A percentile compares a stretch with the other conserved stretches of the same genome.
These are phyloP conservation scores for Xylaria sp. DNA, from an alignment of 2,329 filamentous ascomycete species.

Conservation along the genomic window DNA sequence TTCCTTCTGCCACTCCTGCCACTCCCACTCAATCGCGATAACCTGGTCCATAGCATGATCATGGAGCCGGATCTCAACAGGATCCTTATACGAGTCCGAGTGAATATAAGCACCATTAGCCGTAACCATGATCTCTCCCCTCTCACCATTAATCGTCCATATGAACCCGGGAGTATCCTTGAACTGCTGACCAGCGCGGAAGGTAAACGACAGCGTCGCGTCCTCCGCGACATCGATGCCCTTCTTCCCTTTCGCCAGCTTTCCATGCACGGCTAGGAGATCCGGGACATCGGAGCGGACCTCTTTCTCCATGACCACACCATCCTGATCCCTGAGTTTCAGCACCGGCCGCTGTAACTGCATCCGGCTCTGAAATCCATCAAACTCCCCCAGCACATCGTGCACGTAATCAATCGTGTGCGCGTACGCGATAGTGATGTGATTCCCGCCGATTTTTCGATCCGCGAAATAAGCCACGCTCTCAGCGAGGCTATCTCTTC, in stretches of 20 bases:
- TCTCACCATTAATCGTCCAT: constrained; percentile 63
- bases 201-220: constrained; percentile 56
- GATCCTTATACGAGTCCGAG: constrained; percentile 50
- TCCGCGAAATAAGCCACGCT: constrained; percentile 60
- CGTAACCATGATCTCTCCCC: constrained; percentile 59
- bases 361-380: constrained; percentile 52
- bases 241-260: constrained; percentile 45
- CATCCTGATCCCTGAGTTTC: constrained; percentile 48
- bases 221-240: constrained; percentile 39
- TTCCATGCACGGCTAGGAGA: constrained; percentile 53
- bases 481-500: constrained; percentile 47
- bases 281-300: constrained; percentile 58
- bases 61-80: constrained; percentile 61
- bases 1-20: constrained; percentile 58
- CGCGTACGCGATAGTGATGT: constrained; percentile 40
- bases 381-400: constrained; percentile 58
- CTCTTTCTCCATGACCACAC: constrained; percentile 46
- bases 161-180: constrained; percentile 56
- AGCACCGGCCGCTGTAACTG: constrained; percentile 57
- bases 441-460: constrained; percentile 50
- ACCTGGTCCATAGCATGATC: constrained; percentile 59
- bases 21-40: constrained; percentile 56
- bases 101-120: constrained; percentile 44
- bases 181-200: constrained; percentile 61
- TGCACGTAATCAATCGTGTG: constrained; percentile 57